Conservation (phyloP, 208 protist genomes). For the Strigomonas galati region DNA sequence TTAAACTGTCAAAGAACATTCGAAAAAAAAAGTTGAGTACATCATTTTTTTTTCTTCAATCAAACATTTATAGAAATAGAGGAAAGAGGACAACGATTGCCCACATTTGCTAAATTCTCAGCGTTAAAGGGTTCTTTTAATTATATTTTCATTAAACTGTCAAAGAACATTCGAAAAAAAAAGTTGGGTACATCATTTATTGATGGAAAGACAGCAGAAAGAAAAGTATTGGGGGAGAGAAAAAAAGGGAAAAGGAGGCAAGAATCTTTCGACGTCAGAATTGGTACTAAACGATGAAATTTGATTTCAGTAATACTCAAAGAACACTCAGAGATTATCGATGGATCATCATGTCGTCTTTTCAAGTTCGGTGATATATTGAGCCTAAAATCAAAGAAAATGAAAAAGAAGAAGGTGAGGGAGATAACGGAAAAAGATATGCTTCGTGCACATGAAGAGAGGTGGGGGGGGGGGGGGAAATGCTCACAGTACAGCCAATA, state of each 20-base stretch:
- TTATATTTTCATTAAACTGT: background rate
- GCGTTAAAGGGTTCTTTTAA: conserved; percentile 7
- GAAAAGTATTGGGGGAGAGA: too few species aligned
- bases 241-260: too few species aligned
- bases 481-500: background rate
- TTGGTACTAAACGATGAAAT: background rate
- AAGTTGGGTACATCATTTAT: background rate
- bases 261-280: too few species aligned
- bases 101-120: background rate
- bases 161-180: conserved; percentile 15
- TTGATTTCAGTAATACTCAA: conserved; percentile 8
- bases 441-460: too few species aligned
- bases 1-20: conserved; percentile 7
- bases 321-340: conserved; percentile 16
- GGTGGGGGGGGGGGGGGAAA: conserved; percentile 23
- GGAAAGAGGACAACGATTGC: background rate
- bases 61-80: background rate
- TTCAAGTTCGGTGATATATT: background rate
- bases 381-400: conserved; percentile 4
- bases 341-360: conserved; percentile 1
- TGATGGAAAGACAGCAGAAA: background rate
- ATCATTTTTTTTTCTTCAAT: background rate
- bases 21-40: background rate
- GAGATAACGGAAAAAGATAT: background rate
- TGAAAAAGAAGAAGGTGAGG: conserved; percentile 2